These are phyloP conservation scores for Baeospora myosura DNA, from an alignment of 1,284 basidiomycete species.

Conservation along the genomic window DNA sequence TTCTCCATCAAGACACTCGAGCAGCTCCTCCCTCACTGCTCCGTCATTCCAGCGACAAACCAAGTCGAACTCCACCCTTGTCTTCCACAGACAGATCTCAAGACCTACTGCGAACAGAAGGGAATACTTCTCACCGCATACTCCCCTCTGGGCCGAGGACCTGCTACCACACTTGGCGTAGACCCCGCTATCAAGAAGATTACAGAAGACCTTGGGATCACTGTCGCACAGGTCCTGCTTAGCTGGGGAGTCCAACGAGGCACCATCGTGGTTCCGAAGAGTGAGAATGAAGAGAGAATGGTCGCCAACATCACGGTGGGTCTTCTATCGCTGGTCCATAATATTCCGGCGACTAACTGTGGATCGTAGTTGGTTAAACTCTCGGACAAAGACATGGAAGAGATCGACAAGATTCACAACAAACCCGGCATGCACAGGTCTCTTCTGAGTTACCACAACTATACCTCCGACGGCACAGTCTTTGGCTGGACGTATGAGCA, in stretches of 20 bases:
- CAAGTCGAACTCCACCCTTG: conserved; percentile 51
- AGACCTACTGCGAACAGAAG: conserved; percentile 46
- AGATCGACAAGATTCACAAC: conserved; percentile 32
- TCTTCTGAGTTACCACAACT: conserved; percentile 27
- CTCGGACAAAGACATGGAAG: conserved; percentile 30
- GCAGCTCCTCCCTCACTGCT: conserved; percentile 28
- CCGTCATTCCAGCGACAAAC: conserved; percentile 52
- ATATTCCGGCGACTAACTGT: background rate
- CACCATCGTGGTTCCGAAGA: conserved; percentile 41
- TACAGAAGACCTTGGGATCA: conserved; percentile 36
- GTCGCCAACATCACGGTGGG: conserved; percentile 38
- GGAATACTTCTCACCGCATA: conserved; percentile 65
- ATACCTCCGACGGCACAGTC: conserved; percentile 27
- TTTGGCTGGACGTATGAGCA: conserved; percentile 46
- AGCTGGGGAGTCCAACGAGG: conserved; percentile 44
- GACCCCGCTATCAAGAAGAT: conserved; percentile 31
- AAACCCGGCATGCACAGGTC: conserved; percentile 41
- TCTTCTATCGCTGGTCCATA: conserved; percentile 1
- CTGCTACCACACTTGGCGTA: conserved; percentile 5
- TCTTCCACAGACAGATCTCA: conserved; percentile 48
- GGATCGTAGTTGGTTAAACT: conserved; percentile 29
- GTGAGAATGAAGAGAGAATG: conserved; percentile 38
- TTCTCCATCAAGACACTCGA: conserved; percentile 51
- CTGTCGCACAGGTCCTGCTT: conserved; percentile 45
- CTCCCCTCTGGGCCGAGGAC: conserved; percentile 46